Percentiles rank a stretch among this genome's conserved stretches.
Conservation (phyloP, 2,329 filamentous ascomycete species). For the Pseudocercospora fuligena region DNA sequence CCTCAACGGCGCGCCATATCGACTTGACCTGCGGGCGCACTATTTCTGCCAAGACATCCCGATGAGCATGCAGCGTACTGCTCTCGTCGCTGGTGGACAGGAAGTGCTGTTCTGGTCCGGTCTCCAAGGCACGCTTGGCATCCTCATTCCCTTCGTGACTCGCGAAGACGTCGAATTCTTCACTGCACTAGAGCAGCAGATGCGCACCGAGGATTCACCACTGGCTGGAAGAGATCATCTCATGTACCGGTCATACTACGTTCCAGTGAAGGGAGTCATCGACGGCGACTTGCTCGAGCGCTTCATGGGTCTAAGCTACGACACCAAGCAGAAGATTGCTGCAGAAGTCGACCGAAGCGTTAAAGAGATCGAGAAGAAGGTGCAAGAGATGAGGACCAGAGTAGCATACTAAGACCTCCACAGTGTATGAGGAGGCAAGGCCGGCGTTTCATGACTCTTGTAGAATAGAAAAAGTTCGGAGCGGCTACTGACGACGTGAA, state of each 20-base stretch:
- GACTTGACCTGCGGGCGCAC: slow-evolving; percentile 83
- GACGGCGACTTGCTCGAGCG: slow-evolving; percentile 96
- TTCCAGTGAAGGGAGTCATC: slow-evolving; percentile 93
- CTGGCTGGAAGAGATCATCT: slow-evolving; percentile 92
- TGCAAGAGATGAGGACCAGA: slow-evolving; percentile 54
- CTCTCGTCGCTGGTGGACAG: slow-evolving; percentile 86
- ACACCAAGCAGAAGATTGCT: slow-evolving; percentile 95
- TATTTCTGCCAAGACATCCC: slow-evolving; percentile 92
- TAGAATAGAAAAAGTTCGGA: slow-evolving; percentile 3
- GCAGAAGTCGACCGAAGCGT: slow-evolving; percentile 89
- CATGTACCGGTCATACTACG: slow-evolving; percentile 94
- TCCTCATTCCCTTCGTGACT: slow-evolving; percentile 87
- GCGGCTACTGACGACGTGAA: slow-evolving; percentile 12
- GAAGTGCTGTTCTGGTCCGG: slow-evolving; percentile 93
- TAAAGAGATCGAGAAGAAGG: slow-evolving; percentile 93
- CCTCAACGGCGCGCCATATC: slow-evolving; percentile 84
- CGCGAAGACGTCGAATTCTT: slow-evolving; percentile 98
- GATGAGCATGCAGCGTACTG: slow-evolving; percentile 85
- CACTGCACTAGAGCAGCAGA: slow-evolving; percentile 86
- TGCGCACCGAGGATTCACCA: slow-evolving; percentile 84
- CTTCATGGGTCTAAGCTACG: slow-evolving; percentile 79
- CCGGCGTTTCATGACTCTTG: not conserved
- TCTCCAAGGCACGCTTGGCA: slow-evolving; percentile 90
- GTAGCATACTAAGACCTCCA: slow-evolving; percentile 40
- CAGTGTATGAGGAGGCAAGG: not conserved